Base-by-base conservation (phyloP, 23 red algal genomes). In the Cyanidium caldarium region DNA sequence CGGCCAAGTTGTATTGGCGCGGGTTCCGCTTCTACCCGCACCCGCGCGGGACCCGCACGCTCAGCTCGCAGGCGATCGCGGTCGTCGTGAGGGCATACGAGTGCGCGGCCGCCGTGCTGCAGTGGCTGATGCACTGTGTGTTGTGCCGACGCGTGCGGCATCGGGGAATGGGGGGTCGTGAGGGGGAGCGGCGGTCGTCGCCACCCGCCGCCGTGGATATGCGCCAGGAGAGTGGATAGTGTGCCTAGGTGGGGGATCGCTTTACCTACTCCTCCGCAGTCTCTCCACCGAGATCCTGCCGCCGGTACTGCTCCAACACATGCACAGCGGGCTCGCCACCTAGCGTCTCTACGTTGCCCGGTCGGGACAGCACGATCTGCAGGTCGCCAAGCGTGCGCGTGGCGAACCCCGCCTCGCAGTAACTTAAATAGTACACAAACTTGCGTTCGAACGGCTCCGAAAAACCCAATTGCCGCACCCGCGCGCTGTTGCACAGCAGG, bases 401-500 rank as follows among this genome's bases (percentile, higher is more conserved):
- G 28, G 72, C 82, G 72, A 95, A 95, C 35, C 89, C 89, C 38
- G 77, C 78, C 77, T 95, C 83, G 51, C 89, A 95, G 57, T 95
- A 95, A 36, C 39, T 25, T 40, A 95, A 82, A 68, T 95, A 95
- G 70, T 95, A 95, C 35, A 79, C 33, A 82, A 82, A 95, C 72
- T 83, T 95, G 38, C 89, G 70, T 39, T 72, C 39, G 76, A 95
- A 95, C 33, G 46, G 30, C 39, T 70, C 79, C 25, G 86, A 78
- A 41, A 95, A 95, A 25, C 81, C 77, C 7, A 57, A 19, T 5
- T 69, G 44, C 56, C 68, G 65, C 14, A 68, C 79, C 37, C 77
- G 70, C 1, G 42, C 25, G 1, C 20, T 25, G 39, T 75, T 75
- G 0, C 33, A 17, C 29, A 58, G 35, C 36, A 86, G 83, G 2